These are phyloP conservation scores for Fusarium lateritium DNA, from an alignment of 2,329 filamentous ascomycete species.

Conservation along the genomic window DNA sequence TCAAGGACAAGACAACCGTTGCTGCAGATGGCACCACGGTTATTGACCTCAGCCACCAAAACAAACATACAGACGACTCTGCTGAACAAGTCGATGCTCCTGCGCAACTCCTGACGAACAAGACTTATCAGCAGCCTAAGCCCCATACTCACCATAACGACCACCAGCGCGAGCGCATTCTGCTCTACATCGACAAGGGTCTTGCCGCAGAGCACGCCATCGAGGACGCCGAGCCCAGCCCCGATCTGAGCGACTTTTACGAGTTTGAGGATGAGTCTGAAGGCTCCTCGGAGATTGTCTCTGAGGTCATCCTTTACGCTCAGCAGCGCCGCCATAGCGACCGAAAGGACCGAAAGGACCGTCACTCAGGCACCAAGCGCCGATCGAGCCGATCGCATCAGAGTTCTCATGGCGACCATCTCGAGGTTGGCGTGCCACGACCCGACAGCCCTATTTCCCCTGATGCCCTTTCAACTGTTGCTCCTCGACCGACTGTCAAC, in stretches of 20 bases:
- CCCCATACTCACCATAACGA: constrained; percentile 14
- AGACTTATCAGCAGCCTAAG: constrained; percentile 23
- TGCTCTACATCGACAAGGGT: constrained; percentile 52
- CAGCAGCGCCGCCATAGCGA: constrained; percentile 35
- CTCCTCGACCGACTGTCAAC: constrained; percentile 47
- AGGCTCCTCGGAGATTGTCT: constrained; percentile 28
- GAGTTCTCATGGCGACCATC: constrained; percentile 16
- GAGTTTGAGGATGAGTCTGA: constrained; percentile 52
- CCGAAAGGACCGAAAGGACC: constrained; percentile 23
- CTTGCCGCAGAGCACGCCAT: constrained; percentile 40
- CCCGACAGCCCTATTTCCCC: constrained; percentile 61
- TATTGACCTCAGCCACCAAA: constrained; percentile 44
- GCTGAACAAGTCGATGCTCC: not conserved
- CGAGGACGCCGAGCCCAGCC: constrained; percentile 53
- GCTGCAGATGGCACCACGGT: constrained; percentile 45
- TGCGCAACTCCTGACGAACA: constrained; percentile 27
- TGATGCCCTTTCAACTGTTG: constrained; percentile 49
- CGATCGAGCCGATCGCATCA: constrained; percentile 26
- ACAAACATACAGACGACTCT: not conserved
- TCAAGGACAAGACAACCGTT: constrained; percentile 46
- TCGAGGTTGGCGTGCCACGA: constrained; percentile 54
- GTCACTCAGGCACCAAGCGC: constrained; percentile 27
- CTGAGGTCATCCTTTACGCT: constrained; percentile 35
- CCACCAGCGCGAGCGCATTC: constrained; percentile 47
- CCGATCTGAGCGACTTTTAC: constrained; percentile 58